Percentiles rank a stretch among this genome's conserved stretches.
Evolutionary conservation across 495 filamentous ascomycete genomes (phyloP).

Genomic region (Platismatia glauca): DNA sequence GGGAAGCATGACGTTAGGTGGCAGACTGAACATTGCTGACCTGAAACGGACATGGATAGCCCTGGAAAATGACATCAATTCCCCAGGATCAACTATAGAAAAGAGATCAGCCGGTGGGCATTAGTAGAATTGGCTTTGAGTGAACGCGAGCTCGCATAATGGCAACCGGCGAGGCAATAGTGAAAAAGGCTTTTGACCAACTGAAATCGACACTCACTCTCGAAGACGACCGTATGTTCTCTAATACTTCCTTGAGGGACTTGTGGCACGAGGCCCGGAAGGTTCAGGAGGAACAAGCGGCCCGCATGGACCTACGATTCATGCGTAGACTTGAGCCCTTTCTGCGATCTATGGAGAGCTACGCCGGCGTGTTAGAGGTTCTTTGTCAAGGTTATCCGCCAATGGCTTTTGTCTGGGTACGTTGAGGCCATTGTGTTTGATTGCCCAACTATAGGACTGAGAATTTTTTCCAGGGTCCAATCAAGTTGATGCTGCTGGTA

Average conservation of each 20-base stretch:
- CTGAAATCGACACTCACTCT: slow-evolving; percentile 26
- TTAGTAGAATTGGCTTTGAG: neutral
- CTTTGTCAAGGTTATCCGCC: slow-evolving; percentile 38
- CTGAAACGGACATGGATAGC: neutral
- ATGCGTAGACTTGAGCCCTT: slow-evolving; percentile 35
- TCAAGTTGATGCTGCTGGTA: slow-evolving; percentile 36
- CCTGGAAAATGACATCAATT: neutral
- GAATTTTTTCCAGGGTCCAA: slow-evolving; percentile 24
- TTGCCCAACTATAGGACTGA: neutral
- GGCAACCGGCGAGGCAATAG: slow-evolving; percentile 10
- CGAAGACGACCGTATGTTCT: slow-evolving; percentile 26
- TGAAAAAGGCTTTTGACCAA: slow-evolving; percentile 26
- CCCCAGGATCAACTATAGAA: neutral
- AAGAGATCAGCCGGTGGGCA: neutral
- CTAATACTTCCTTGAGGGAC: slow-evolving; percentile 26
- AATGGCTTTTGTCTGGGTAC: slow-evolving; percentile 36
- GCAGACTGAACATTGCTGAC: neutral
- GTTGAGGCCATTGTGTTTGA: neutral
- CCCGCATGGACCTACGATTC: slow-evolving; percentile 29
- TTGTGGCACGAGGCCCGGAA: slow-evolving; percentile 28
- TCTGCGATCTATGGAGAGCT: slow-evolving; percentile 31
- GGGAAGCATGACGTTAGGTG: neutral
- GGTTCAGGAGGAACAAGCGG: slow-evolving; percentile 32
- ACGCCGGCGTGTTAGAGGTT: slow-evolving; percentile 33
- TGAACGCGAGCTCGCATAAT: neutral